Percentiles rank a stretch among this genome's conserved stretches.
Evolutionary conservation across 2,329 filamentous ascomycete genomes (phyloP).

Genomic region (Botrytis paeoniae): DNA sequence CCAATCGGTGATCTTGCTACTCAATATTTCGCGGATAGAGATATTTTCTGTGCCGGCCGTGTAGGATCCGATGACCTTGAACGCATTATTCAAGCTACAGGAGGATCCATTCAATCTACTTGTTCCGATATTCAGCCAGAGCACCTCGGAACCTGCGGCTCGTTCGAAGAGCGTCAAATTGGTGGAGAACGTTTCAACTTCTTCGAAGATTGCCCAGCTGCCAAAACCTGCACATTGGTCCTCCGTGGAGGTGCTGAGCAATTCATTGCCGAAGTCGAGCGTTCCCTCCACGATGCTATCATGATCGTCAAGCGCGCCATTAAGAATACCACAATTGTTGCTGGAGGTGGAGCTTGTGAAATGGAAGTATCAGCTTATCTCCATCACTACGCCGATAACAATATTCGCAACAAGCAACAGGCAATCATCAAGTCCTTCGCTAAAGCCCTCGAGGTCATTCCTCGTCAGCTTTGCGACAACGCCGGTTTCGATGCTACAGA

Average conservation of each 20-base stretch:
- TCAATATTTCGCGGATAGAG: constrained; percentile 95
- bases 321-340: constrained; percentile 91
- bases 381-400: constrained; percentile 87
- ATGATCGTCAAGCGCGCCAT: constrained; percentile 99
- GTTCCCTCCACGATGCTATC: constrained; percentile 96
- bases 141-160: constrained; percentile 86
- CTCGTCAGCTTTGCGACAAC: constrained; percentile 96
- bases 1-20: constrained; percentile 97
- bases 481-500: constrained; percentile 98
- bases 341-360: constrained; percentile 89
- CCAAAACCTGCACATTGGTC: constrained; percentile 95
- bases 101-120: constrained; percentile 88
- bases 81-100: constrained; percentile 90
- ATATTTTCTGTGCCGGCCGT: constrained; percentile 96
- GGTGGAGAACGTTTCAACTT: constrained; percentile 98
- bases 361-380: constrained; percentile 97
- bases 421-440: constrained; percentile 97
- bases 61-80: constrained; percentile 92
- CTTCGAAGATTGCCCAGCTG: constrained; percentile 91
- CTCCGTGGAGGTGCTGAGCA: constrained; percentile 96
- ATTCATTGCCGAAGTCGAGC: constrained; percentile 98
- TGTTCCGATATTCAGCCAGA: constrained; percentile 90
- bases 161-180: constrained; percentile 94
- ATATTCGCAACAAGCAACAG: constrained; percentile 93
- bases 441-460: constrained; percentile 94